phyloP scores from a whole-genome alignment of 164 flowering plant genomes.

The Warburgia ugandensis region DNA sequence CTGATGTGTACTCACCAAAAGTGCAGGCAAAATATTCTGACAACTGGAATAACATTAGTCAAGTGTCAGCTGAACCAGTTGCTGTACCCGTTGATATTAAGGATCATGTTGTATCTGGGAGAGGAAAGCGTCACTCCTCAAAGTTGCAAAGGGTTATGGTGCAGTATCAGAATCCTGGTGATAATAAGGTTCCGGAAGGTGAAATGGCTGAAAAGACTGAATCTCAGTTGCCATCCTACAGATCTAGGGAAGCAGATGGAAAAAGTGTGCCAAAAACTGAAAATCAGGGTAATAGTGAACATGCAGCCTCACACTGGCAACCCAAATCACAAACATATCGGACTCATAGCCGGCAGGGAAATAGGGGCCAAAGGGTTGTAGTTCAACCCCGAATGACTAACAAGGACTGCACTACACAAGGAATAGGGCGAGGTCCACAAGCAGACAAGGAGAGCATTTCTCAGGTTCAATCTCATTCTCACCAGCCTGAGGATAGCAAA shows the following conservation, averaged over 20 bases:
- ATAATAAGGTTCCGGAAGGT: conserved; percentile 24
- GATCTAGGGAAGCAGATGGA: conserved; percentile 33
- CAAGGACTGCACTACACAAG: too few relatives aligned
- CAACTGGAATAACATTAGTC: conserved; percentile 19
- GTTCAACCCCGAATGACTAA: conserved; percentile 21
- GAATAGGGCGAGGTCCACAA: too few relatives aligned
- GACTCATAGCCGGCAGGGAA: conserved; percentile 33
- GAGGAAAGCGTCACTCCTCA: conserved; percentile 42
- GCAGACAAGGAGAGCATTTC: conserved; percentile 22
- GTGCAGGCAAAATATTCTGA: conserved; percentile 21
- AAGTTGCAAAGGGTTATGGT: conserved; percentile 35
- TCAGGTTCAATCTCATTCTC: too few relatives aligned
- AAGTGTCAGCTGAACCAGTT: conserved; percentile 16
- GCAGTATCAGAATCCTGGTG: conserved; percentile 21
- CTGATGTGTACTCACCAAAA: conserved; percentile 22
- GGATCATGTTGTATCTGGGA: conserved; percentile 41
- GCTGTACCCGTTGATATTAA: conserved; percentile 18
- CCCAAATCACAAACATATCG: conserved; percentile 49
- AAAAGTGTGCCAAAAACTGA: conserved; percentile 26
- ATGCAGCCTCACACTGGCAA: conserved; percentile 64
- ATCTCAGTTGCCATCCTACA: conserved; percentile 19
- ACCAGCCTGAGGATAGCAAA: conserved; percentile 12
- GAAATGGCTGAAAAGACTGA: conserved; percentile 19
- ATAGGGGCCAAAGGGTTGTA: conserved; percentile 21
- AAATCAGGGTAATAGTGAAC: conserved; percentile 33